phyloP scores from a whole-genome alignment of 257 asterid genomes.

The Gentiana macrophylla region DNA sequence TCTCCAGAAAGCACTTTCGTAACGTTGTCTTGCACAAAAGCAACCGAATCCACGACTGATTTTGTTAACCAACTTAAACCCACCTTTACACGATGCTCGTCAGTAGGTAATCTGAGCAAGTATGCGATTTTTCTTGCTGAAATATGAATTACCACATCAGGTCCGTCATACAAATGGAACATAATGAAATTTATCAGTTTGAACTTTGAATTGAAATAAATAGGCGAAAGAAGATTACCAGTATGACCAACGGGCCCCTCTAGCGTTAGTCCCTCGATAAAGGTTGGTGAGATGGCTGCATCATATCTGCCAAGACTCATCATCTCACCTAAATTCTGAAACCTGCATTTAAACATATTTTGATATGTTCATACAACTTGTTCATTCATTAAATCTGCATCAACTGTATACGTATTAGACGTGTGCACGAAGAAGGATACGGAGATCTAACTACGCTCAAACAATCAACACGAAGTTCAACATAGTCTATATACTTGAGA shows the following conservation, averaged over 20 bases:
- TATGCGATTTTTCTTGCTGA: slow-evolving; percentile 90
- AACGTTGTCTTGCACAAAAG: slow-evolving; percentile 50
- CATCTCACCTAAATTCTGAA: slow-evolving; percentile 95
- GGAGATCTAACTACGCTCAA: no score
- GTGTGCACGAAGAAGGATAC: no score
- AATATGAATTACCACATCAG: slow-evolving; percentile 7
- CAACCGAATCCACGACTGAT: slow-evolving; percentile 72
- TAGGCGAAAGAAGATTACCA: slow-evolving; percentile 31
- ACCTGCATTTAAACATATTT: slow-evolving; percentile 29
- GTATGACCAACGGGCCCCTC: slow-evolving; percentile 91
- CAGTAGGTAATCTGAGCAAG: slow-evolving; percentile 77
- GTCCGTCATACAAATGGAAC: not conserved
- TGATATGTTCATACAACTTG: no score
- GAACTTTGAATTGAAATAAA: not conserved
- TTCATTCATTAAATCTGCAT: no score
- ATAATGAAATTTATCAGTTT: not conserved
- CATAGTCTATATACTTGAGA: no score
- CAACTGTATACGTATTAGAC: no score
- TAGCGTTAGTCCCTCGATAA: slow-evolving; percentile 68
- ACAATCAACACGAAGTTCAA: no score
- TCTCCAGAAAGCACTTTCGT: slow-evolving; percentile 49
- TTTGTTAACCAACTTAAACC: slow-evolving; percentile 90
- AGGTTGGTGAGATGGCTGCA: slow-evolving; percentile 83
- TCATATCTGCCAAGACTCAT: slow-evolving; percentile 88
- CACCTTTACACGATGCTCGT: slow-evolving; percentile 80